Percentiles rank a stretch among this genome's conserved stretches.
These are phyloP conservation scores for Trichoderma koningii DNA, from an alignment of 2,329 filamentous ascomycete species.

Conservation along the genomic window DNA sequence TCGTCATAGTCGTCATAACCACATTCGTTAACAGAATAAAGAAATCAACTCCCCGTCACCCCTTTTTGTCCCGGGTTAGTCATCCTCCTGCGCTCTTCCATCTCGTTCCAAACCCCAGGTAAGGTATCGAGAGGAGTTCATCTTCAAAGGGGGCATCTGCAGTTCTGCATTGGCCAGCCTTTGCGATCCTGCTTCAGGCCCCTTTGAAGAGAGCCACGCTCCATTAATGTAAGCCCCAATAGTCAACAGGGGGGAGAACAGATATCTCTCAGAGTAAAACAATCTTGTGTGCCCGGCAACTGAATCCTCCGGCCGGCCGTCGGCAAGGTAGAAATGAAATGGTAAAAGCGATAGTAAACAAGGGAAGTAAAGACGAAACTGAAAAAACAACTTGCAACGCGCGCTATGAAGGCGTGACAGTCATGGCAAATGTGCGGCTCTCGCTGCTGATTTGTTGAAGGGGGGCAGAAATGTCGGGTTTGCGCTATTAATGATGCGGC, in stretches of 20 bases:
- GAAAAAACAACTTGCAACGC: neutral
- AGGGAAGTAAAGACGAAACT: neutral
- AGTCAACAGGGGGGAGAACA: neutral
- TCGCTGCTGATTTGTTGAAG: neutral
- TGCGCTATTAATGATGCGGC: neutral
- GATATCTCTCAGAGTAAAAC: slow-evolving; percentile 1
- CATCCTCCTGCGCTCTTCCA: neutral
- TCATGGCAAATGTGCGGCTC: neutral
- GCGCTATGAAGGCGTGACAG: slow-evolving; percentile 4
- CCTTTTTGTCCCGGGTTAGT: neutral
- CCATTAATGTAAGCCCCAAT: slow-evolving; percentile 14
- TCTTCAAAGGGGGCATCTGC: neutral
- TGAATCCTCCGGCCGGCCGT: slow-evolving; percentile 37
- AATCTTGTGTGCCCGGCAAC: slow-evolving; percentile 7
- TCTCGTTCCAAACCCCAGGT: slow-evolving; percentile 3
- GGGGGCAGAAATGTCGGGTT: neutral
- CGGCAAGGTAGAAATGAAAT: neutral
- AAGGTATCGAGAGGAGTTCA: neutral
- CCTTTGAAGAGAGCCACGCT: neutral
- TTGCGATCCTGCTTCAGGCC: neutral
- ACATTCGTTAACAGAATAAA: neutral
- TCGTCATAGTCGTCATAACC: slow-evolving; percentile 28
- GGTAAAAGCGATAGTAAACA: neutral
- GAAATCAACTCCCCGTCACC: neutral
- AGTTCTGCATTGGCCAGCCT: slow-evolving; percentile 9